These are phyloP conservation scores for Houttuynia cordata DNA, from an alignment of 164 flowering plant species.

Conservation along the genomic window DNA sequence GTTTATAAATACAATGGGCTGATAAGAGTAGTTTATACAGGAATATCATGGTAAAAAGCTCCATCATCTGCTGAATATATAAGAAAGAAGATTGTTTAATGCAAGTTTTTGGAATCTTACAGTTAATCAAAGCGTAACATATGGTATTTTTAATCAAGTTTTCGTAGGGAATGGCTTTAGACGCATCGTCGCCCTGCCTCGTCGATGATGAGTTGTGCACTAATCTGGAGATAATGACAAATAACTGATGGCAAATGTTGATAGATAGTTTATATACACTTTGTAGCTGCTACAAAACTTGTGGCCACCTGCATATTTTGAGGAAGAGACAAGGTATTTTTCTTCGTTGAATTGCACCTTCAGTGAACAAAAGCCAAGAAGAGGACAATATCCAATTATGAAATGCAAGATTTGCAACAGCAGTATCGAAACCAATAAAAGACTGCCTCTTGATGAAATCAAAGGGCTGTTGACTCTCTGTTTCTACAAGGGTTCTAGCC, in stretches of 20 bases:
- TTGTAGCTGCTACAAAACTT: neutral
- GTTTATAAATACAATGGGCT: neutral
- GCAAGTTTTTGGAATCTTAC: too few relatives aligned
- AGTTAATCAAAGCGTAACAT: too few relatives aligned
- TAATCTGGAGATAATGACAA: neutral
- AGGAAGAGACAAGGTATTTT: neutral
- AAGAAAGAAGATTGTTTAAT: neutral
- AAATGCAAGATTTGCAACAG: neutral
- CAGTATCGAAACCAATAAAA: neutral
- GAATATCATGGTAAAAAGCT: neutral
- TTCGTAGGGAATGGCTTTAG: neutral
- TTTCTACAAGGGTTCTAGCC: neutral
- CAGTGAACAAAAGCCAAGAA: neutral
- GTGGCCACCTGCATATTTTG: neutral
- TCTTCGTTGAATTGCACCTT: neutral
- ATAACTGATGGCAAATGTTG: neutral
- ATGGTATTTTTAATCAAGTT: neutral
- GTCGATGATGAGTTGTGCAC: neutral
- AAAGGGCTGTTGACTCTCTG: neutral
- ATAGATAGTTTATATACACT: neutral
- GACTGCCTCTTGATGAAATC: neutral
- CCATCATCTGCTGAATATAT: neutral
- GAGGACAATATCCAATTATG: neutral
- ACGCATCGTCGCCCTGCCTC: conserved; percentile 4
- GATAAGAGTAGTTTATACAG: neutral